Base-by-base conservation (phyloP, 306 rosid genomes). In the Macrotyloma uniflorum region DNA sequence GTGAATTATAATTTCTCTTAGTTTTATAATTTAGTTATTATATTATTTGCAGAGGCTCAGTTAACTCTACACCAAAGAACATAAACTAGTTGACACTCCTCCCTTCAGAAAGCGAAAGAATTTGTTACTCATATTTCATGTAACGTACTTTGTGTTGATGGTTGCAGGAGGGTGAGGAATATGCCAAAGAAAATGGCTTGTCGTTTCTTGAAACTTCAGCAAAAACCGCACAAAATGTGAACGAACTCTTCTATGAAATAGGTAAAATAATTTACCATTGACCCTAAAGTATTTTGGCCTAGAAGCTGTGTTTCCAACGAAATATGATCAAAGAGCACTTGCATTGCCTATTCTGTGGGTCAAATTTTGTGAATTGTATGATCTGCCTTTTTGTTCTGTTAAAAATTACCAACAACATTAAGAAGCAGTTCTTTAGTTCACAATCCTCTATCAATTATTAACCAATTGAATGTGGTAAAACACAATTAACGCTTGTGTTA, bases 211-310 rank as follows among this genome's bases (percentile, higher is more conserved):
- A 93, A 91, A 89, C 98, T 46, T 93, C 98, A 74, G 98, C 96
- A 23, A 93, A 93, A 88, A 83, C 94, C 2, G 93, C 98, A 53
- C 94, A 90, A 73, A 93, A 93, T 84, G 91, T 93, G 76, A 93
- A 86, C 6, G 98, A 93, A 84, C 98, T 91, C 76, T 93, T 93
- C 75, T 91, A 93, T 83, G 98, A 89, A 81, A 91, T 93, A 89
- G 98, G 96, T 93, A 89, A 70, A 66, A 24, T 5, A 38, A 16
- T 15, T 15, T 8, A 7, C 63, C 22, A 8, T 75, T 57, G 8
- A 67, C 42, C 22, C 50, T 61, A 16, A 5, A 68, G 55, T 42
- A 45, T 43, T 58, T 57, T 38, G 57, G 51, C 35, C 40, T 26
- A 67, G 23, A 66, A 9, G 53, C 51, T 15, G 51, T 76, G 40